Conservation (phyloP, 345 rosid genomes). For the Limnanthes douglasii region DNA sequence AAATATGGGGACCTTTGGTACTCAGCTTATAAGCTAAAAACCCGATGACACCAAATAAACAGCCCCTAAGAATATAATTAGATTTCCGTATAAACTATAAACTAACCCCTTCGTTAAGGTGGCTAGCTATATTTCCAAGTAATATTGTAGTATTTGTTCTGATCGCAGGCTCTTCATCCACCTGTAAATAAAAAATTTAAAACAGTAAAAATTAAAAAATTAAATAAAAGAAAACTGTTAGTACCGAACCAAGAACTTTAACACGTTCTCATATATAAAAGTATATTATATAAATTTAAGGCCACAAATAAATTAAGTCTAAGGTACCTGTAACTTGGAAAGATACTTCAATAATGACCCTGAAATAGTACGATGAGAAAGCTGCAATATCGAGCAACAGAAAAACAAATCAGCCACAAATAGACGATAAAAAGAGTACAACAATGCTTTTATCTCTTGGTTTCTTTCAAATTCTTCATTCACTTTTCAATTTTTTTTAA, state of each 20-base stretch:
- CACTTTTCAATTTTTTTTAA: no score
- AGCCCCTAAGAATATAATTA: no score
- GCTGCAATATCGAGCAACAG: slow-evolving; percentile 38
- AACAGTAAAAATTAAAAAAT: slow-evolving; percentile 1
- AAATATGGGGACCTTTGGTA: no score
- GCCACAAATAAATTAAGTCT: no score
- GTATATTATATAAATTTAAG: no score
- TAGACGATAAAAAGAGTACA: not conserved
- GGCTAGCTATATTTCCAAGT: slow-evolving; percentile 88
- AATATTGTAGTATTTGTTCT: slow-evolving; percentile 96
- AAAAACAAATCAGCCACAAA: slow-evolving; percentile 9
- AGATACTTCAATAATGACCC: slow-evolving; percentile 85
- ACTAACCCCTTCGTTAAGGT: slow-evolving; percentile 87
- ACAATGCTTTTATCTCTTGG: not conserved
- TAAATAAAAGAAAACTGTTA: not conserved
- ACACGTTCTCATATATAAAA: no score
- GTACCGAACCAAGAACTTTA: no score
- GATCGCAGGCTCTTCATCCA: slow-evolving; percentile 98
- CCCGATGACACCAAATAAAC: no score
- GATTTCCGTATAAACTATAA: no score
- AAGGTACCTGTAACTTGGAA: slow-evolving; percentile 92
- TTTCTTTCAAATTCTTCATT: no score
- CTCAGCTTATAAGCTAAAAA: no score
- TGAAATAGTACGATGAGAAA: slow-evolving; percentile 88
- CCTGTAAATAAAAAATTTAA: slow-evolving; percentile 27